Conservation (phyloP, 2,329 filamentous ascomycete genomes). For the Cadophora sp. region DNA sequence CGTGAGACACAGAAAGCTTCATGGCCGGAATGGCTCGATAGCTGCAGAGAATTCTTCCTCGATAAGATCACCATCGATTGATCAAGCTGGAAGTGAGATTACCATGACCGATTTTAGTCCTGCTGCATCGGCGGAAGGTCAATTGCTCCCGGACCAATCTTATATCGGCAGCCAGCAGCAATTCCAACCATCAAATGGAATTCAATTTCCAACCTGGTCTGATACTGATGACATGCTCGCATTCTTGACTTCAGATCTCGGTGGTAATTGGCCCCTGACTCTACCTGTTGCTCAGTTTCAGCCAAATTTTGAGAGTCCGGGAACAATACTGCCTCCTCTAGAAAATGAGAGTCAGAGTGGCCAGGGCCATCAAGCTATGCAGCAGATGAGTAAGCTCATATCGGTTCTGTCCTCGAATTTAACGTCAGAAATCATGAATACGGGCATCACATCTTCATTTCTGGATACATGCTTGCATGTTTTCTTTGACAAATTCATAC, state of each 20-base stretch:
- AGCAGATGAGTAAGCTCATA: constrained; percentile 23
- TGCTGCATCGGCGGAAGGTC: neutral
- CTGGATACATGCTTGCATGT: constrained; percentile 47
- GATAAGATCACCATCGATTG: neutral
- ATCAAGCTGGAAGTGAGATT: neutral
- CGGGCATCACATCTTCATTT: constrained; percentile 52
- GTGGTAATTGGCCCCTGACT: neutral
- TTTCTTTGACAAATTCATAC: neutral
- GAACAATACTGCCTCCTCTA: neutral
- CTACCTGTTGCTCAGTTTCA: neutral
- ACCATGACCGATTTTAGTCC: neutral
- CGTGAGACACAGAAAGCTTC: neutral
- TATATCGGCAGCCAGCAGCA: neutral
- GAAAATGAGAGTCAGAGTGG: neutral
- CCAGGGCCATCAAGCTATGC: neutral
- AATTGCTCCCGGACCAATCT: neutral
- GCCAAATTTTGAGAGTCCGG: neutral
- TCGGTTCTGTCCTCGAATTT: constrained; percentile 48
- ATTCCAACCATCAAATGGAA: neutral
- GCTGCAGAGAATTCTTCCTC: neutral
- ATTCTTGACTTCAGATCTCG: neutral
- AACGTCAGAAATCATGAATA: constrained; percentile 50
- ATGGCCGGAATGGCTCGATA: neutral
- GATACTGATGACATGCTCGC: neutral
- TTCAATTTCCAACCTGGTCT: neutral